These are phyloP conservation scores for Alnus glutinosa DNA, from an alignment of 306 rosid genomes.

Conservation along the genomic window DNA sequence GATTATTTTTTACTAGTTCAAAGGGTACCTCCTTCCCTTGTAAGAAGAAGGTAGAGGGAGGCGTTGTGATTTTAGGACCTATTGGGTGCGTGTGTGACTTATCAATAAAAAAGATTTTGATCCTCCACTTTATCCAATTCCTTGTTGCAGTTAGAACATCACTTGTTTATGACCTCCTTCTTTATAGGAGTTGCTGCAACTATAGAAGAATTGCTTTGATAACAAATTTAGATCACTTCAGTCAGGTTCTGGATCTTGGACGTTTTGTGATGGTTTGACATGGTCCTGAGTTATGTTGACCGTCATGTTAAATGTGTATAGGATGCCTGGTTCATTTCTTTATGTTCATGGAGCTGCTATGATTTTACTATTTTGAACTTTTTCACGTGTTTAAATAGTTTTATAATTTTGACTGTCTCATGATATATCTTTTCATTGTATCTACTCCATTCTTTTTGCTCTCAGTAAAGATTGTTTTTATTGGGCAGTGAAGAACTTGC, in stretches of 20 bases:
- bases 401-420: neutral
- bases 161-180: neutral
- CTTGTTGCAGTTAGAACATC: neutral
- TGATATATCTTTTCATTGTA: constrained; percentile 13
- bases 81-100: neutral
- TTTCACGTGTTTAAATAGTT: neutral
- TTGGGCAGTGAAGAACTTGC: constrained; percentile 44
- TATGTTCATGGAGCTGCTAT: neutral
- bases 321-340: neutral
- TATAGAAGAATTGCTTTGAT: neutral
- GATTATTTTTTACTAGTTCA: too few relatives aligned
- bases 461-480: constrained; percentile 23
- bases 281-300: neutral
- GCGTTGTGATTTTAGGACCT: neutral
- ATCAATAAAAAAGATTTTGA: neutral
- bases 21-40: neutral
- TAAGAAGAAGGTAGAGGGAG: neutral
- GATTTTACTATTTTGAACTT: neutral
- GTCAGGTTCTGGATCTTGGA: neutral
- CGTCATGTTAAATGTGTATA: neutral
- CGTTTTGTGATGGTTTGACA: neutral
- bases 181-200: neutral
- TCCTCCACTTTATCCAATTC: neutral
- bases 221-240: neutral
- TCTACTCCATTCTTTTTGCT: constrained; percentile 16